Evolutionary conservation across 495 filamentous ascomycete genomes (phyloP), one percentile per base, ranked within the genome.

Genomic region (Aspergillus funiculosus): DNA sequence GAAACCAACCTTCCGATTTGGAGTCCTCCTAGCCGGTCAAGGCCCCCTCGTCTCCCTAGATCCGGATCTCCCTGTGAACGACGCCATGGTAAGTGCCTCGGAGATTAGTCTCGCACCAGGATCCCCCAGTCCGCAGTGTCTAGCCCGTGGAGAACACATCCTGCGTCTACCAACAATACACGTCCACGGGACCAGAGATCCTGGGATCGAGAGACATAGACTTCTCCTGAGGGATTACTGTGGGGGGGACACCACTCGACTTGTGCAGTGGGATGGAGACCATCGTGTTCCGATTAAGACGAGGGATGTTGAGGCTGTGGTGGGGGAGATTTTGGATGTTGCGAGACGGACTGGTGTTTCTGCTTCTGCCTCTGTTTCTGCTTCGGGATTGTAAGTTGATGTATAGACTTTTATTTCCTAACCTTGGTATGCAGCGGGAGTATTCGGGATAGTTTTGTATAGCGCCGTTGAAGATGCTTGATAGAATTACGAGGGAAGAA

Each of bases 221-320:
- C 57, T 65, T 51, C 52, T 85, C 50, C 43, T 73, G 10, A 49
- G 69, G 7, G 46, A 69, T 30, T 81, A 75, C 54, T 77, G 71
- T 55, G 66, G 71, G 19, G 36, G 54, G 21, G 59, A 59, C 1
- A 71, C 49, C 21, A 52, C 65, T 15, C 66, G 54, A 46, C 26
- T 83, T 46, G 46, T 83, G 3, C 75, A 83, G 61, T 83, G 79
- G 81, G 71, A 79, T 18, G 80, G 80, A 1, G 68, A 62, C 13
- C 80, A 85, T 58, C 58, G 81, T 29, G 61, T 83, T 18, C 75
- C 77, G 8, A 68, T 83, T 34, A 77, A 78, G 63, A 61, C 52
- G 14, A 53, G 58, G 35, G 80, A 83, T 60, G 74, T 81, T 8
- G 57, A 66, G 34, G 54, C 50, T n/a, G 53, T 82, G 9, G 66